Evolutionary conservation across 2,329 filamentous ascomycete genomes (phyloP).

Genomic region (Macrophomina pseudophaseolina): DNA sequence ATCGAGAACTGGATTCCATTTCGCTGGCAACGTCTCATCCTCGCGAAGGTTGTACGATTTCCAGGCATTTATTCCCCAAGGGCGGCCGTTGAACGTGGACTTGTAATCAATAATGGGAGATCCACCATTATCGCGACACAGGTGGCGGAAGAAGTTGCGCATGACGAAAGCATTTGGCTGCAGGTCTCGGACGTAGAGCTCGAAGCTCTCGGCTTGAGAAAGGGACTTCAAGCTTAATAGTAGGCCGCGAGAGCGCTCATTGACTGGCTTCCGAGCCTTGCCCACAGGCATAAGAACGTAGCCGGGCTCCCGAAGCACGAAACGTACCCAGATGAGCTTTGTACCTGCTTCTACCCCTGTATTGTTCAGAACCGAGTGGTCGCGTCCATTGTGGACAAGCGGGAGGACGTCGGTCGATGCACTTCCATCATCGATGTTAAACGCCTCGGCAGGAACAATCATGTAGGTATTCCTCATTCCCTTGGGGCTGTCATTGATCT

Average conservation of each 20-base stretch:
- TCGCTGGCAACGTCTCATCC: neutral
- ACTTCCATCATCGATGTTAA: neutral
- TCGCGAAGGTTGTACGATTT: neutral
- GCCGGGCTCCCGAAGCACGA: neutral
- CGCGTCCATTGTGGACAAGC: neutral
- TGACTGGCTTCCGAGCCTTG: neutral
- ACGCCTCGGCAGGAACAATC: neutral
- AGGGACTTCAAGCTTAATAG: neutral
- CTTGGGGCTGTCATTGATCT: neutral
- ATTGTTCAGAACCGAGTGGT: neutral
- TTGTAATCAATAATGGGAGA: neutral
- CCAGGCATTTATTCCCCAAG: neutral
- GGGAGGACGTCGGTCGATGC: neutral
- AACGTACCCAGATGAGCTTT: neutral
- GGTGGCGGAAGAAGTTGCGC: neutral
- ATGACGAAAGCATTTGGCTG: neutral
- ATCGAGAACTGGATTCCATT: neutral
- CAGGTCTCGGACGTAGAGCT: neutral
- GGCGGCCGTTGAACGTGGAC: neutral
- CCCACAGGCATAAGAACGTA: neutral
- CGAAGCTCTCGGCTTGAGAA: conserved; percentile 1
- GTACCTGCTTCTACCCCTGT: neutral
- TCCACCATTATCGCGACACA: neutral
- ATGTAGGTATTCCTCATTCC: neutral
- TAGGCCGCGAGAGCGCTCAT: neutral